Evolutionary conservation across 1,139 yeast species (phyloP).

Genomic region (Kodamaea ohmeri): DNA sequence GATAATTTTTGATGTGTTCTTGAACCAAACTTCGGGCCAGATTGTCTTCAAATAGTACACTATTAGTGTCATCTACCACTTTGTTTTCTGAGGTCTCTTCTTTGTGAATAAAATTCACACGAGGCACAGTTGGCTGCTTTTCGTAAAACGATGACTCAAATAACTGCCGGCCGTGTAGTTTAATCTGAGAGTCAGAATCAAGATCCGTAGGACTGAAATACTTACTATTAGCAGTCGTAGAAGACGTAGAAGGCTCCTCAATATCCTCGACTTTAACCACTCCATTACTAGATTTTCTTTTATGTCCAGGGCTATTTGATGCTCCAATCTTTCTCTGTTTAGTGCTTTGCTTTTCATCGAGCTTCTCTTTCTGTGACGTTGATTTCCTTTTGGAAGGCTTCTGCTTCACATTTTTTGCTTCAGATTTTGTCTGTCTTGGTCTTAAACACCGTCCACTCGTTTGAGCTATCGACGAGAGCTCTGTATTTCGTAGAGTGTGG

Average conservation of each 20-base stretch:
- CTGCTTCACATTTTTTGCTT: too few species aligned
- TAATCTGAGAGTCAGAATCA: slow-evolving; percentile 32
- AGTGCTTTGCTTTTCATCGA: too few species aligned
- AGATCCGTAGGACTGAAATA: slow-evolving; percentile 42
- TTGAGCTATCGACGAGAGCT: slow-evolving; percentile 2
- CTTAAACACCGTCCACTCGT: slow-evolving; percentile 6
- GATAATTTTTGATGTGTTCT: slow-evolving; percentile 31
- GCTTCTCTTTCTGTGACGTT: not conserved
- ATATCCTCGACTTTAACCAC: too few species aligned
- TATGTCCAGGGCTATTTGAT: too few species aligned
- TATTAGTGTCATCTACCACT: slow-evolving; percentile 11
- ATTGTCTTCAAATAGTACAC: slow-evolving; percentile 13
- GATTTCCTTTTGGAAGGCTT: slow-evolving; percentile 9
- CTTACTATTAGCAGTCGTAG: slow-evolving; percentile 6
- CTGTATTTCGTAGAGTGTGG: not conserved
- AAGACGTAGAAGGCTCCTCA: too few species aligned
- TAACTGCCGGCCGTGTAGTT: slow-evolving; percentile 34
- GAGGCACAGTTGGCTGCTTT: slow-evolving; percentile 23
- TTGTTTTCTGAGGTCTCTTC: slow-evolving; percentile 4
- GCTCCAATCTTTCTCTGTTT: too few species aligned
- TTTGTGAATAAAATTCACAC: slow-evolving; percentile 20
- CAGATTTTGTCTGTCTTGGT: not conserved
- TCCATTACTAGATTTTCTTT: too few species aligned
- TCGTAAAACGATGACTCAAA: slow-evolving; percentile 28
- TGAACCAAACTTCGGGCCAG: slow-evolving; percentile 33